Evolutionary conservation across 2,329 filamentous ascomycete genomes (phyloP), one percentile per base, ranked within the genome.

Genomic region (Pyrenophora graminea): DNA sequence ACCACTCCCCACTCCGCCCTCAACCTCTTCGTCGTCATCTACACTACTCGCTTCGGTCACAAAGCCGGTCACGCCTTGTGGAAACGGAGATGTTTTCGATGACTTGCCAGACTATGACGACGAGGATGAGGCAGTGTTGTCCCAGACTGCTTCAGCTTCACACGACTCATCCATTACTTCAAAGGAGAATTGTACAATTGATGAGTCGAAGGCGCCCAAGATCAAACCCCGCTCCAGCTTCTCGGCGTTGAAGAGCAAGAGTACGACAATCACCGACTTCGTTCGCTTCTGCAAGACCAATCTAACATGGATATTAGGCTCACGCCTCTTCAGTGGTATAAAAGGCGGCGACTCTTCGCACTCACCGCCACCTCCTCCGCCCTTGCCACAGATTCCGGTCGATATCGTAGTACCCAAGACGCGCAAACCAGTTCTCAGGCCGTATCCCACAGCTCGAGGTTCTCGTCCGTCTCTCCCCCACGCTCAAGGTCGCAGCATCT

Each of bases 311-410:
- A 3, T 23, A 23, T 5, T 5, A 63, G 63, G 59, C 31, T 64
- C 58, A 2, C 53, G 51, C 6, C 30, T 66, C 41, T 64, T 64
- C 33, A 40, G 48, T 39, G 45, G 40, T 12, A 44, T 43, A 9
- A 23, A 42, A 4, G 12, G 6, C 27, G n/a, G 12, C 13, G 10
- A 30, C 27, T 13, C 17, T 7, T 25, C 39, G 17, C 39, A 52
- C n/a, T 45, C 45, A 12, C 40, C 51, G 4, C 46, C 53, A 6
- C 58, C 61, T n/a, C 58, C 49, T 19, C 61, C 57, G 10, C 61
- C 53, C 1, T 6, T 55, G 3, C 63, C 63, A 1, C 55, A 60
- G 36, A 55, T 64, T 5, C 51, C 56, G 9, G 39, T 52, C n/a
- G 37, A 48, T 2, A 40, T 36, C 3, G 27, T 43, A 17, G 19